phyloP scores from a whole-genome alignment of 805 yeast genomes.

The Saturnispora gosingensis region DNA sequence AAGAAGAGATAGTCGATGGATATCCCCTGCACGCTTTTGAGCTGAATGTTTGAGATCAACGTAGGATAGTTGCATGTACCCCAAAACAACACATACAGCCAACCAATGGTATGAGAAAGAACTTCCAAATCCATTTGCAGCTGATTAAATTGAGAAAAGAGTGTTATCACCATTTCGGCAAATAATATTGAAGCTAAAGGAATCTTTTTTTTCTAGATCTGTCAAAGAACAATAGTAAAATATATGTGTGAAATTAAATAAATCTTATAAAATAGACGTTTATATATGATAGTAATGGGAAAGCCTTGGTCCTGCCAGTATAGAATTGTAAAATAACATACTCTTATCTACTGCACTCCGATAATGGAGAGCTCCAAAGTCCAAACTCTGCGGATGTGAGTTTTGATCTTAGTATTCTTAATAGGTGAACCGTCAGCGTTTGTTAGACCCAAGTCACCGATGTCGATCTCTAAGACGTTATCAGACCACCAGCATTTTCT shows the following conservation, averaged over 20 bases:
- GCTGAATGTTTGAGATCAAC: slow-evolving; percentile 23
- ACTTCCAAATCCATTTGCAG: slow-evolving; percentile 1
- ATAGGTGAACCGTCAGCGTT: slow-evolving; percentile 20
- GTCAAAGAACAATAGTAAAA: not conserved
- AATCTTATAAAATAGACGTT: not conserved
- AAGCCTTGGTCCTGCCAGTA: not conserved
- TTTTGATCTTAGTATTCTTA: slow-evolving; percentile 42
- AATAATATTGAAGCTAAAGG: not conserved
- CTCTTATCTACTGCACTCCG: slow-evolving; percentile 52
- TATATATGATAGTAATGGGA: not conserved
- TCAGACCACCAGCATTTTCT: slow-evolving; percentile 98
- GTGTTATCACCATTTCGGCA: not conserved
- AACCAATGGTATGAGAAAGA: slow-evolving; percentile 17
- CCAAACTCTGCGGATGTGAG: slow-evolving; percentile 93
- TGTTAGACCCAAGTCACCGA: slow-evolving; percentile 21
- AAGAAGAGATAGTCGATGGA: slow-evolving; percentile 29
- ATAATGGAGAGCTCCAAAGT: slow-evolving; percentile 86
- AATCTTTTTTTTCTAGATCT: not conserved
- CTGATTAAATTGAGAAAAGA: not conserved
- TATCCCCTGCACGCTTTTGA: slow-evolving; percentile 28
- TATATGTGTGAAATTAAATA: not conserved
- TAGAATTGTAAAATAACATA: not conserved
- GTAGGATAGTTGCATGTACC: slow-evolving; percentile 28
- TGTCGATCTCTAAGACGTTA: slow-evolving; percentile 39
- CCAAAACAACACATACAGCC: slow-evolving; percentile 26